phyloP scores from a whole-genome alignment of 805 yeast genomes.

The Schizosaccharomyces japonicus region DNA sequence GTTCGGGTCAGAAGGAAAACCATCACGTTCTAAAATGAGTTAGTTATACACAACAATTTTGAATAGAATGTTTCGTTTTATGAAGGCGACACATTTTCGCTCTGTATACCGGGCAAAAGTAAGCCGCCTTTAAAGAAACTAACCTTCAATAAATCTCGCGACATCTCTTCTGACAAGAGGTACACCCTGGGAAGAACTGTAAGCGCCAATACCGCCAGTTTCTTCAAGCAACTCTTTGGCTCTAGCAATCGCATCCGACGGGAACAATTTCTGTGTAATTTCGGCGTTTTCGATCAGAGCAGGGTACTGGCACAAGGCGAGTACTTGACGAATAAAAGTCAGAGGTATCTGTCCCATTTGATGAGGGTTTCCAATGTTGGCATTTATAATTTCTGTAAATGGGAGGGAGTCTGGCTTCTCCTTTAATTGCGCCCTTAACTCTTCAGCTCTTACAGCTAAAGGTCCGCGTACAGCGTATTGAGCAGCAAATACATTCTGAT shows the following conservation, averaged over 20 bases:
- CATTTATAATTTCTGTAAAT: constrained; percentile 53
- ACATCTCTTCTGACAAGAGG: constrained; percentile 46
- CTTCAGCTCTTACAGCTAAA: constrained; percentile 84
- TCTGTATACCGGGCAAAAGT: background rate
- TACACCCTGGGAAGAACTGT: constrained; percentile 82
- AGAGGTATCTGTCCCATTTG: constrained; percentile 84
- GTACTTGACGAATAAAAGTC: constrained; percentile 82
- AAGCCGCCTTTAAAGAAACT: background rate
- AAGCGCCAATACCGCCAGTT: constrained; percentile 79
- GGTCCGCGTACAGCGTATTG: constrained; percentile 90
- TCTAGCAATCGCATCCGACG: constrained; percentile 49
- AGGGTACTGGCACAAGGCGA: constrained; percentile 72
- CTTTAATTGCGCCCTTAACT: constrained; percentile 34
- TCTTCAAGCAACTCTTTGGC: constrained; percentile 36
- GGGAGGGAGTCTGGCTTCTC: constrained; percentile 42
- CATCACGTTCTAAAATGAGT: constrained; percentile 39
- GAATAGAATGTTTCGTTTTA: background rate
- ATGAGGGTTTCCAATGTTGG: constrained; percentile 95
- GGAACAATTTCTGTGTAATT: constrained; percentile 15
- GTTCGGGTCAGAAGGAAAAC: constrained; percentile 38
- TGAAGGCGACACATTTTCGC: background rate
- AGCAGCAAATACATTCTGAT: constrained; percentile 55
- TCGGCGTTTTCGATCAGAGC: constrained; percentile 25
- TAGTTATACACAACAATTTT: no score
- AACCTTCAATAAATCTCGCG: constrained; percentile 40